These are phyloP conservation scores for Forsythia suspensa DNA, from an alignment of 257 asterid genomes.

Conservation along the genomic window DNA sequence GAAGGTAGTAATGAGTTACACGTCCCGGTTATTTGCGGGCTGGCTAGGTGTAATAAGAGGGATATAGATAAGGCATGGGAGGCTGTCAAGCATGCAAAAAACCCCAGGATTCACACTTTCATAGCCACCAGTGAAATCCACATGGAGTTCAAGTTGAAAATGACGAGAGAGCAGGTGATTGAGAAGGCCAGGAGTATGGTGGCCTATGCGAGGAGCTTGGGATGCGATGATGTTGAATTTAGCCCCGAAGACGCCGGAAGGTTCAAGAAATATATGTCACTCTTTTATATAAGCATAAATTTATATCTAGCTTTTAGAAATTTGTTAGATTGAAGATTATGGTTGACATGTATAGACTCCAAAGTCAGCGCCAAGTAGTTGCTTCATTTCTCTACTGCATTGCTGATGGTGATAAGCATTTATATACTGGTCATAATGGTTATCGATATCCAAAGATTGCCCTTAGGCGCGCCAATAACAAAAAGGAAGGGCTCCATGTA, in stretches of 20 bases:
- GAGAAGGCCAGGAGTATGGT: slow-evolving; percentile 93
- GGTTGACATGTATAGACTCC: too few species aligned
- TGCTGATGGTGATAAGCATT: too few species aligned
- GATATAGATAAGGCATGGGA: slow-evolving; percentile 95
- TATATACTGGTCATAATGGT: neutral
- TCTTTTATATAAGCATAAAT: neutral
- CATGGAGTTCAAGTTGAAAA: slow-evolving; percentile 81
- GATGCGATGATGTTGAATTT: slow-evolving; percentile 83
- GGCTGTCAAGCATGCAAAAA: slow-evolving; percentile 79
- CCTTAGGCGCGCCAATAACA: too few species aligned
- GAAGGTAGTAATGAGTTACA: slow-evolving; percentile 17
- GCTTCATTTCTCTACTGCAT: too few species aligned
- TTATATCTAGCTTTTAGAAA: neutral
- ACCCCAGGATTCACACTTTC: slow-evolving; percentile 88
- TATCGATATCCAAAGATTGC: neutral
- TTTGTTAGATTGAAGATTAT: too few species aligned
- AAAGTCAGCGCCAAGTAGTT: too few species aligned
- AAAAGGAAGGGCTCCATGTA: too few species aligned
- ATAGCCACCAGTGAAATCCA: slow-evolving; percentile 97
- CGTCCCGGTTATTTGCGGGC: slow-evolving; percentile 81
- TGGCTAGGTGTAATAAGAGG: slow-evolving; percentile 86
- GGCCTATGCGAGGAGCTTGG: slow-evolving; percentile 80
- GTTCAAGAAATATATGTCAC: slow-evolving; percentile 27
- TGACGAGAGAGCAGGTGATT: slow-evolving; percentile 66
- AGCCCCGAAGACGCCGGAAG: slow-evolving; percentile 99